Base-by-base conservation (phyloP, 495 filamentous ascomycete genomes). In the Endocarpon pusillum region DNA sequence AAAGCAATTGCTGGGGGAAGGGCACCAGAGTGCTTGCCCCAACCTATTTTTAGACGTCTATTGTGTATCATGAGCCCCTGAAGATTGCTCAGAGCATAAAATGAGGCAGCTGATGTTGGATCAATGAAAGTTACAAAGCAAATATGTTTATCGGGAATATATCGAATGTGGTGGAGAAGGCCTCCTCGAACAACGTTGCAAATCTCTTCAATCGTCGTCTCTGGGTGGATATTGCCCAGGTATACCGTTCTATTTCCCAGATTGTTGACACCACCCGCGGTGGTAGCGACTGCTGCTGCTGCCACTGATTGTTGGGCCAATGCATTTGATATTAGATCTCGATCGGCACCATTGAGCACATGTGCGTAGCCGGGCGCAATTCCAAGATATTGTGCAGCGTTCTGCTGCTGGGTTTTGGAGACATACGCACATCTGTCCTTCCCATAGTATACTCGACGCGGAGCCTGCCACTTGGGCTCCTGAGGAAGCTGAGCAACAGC, bases 101-200 rank as follows among this genome's bases (percentile, higher is more conserved):
- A 97, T 3, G 86, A 94, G 32, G 89, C 89, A 10, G 89, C 91
- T 5, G 89, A 89, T 12, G 91, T 97, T 21, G 89, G 89, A 55
- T 97, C 89, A 53, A 97, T 96, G 60, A 97, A 97, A 2, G 89
- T 97, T 24, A 97, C 89, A 45, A 97, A 97, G 64, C 89, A 97
- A 45, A 96, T 97, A 57, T 97, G 89, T 67, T 97, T 97, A 62
- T 97, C 89, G 18, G 89, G 91, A 44, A 97, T 97, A 58, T 94
- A 97, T 35, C 89, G 83, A 55, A 97, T 89, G 54, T 97, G 89
- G 52, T 97, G 89, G 47, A 97, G 62, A 38, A 94, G 63, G 40
- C 86, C 86, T 27, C 86, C 86, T 32, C 86, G 75, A 19, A 94
- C 86, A 31, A 94, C 86, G 46, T 94, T 94, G 63, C 86, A 94